These are phyloP conservation scores for Aspergillus sp. DNA, from an alignment of 2,329 filamentous ascomycete genomes.

Conservation along the genomic window DNA sequence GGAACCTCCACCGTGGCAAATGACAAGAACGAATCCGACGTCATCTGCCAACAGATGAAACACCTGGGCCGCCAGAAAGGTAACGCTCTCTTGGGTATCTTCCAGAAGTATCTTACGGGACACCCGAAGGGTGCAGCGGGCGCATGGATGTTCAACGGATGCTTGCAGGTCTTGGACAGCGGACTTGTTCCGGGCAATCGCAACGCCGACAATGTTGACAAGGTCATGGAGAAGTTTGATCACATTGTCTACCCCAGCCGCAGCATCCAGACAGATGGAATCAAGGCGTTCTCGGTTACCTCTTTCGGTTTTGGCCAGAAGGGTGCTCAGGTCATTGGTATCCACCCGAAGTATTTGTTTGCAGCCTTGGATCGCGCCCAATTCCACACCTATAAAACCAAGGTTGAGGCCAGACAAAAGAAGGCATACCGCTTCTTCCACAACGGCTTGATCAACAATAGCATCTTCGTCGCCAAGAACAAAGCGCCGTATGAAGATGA, in stretches of 20 bases:
- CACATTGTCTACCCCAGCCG: conserved; percentile 96
- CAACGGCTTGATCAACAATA: conserved; percentile 97
- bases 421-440: conserved; percentile 99
- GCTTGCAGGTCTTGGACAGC: conserved; percentile 89
- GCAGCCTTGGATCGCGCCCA: conserved; percentile 87
- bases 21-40: conserved; percentile 98
- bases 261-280: conserved; percentile 91
- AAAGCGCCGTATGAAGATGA: conserved; percentile 87
- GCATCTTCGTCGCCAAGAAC: conserved; percentile 92
- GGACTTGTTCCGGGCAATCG: conserved; percentile 95
- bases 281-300: conserved; percentile 98
- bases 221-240: conserved; percentile 95
- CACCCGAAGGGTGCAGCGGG: conserved; percentile 99
- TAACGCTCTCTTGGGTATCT: conserved; percentile 92
- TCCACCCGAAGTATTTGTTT: conserved; percentile 94
- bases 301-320: conserved; percentile 99
- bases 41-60: conserved; percentile 92
- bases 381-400: conserved; percentile 78
- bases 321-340: conserved; percentile 93
- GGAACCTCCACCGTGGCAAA: conserved; percentile 98
- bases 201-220: conserved; percentile 96
- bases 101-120: conserved; percentile 98
- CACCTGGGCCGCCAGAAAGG: conserved; percentile 96
- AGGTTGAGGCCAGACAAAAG: conserved; percentile 93
- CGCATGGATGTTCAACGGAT: conserved; percentile 99